Evolutionary conservation across 2,329 filamentous ascomycete species (phyloP).

Genomic region (Ceratocystiopsis brevicomis): DNA sequence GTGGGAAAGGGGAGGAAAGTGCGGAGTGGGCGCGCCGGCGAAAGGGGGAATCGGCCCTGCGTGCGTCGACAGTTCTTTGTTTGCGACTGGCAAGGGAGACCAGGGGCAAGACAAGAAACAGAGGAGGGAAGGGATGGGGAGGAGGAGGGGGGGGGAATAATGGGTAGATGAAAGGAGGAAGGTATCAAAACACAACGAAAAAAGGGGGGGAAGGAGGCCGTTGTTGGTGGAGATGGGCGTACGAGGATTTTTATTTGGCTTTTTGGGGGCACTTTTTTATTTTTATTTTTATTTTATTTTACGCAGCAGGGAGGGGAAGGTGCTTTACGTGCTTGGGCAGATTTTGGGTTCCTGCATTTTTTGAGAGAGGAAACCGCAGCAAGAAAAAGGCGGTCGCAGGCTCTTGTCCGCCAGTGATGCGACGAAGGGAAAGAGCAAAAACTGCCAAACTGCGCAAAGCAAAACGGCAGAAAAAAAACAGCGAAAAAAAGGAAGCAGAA

Average conservation of each 20-base stretch:
- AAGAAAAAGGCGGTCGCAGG: not conserved
- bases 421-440: conserved; percentile 1
- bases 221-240: not conserved
- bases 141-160: not conserved
- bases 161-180: too few species aligned
- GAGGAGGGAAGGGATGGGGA: conserved; percentile 1
- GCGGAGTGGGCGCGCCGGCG: too few species aligned
- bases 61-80: too few species aligned
- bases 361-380: not conserved
- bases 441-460: not conserved
- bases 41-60: not conserved
- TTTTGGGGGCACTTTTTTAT: too few species aligned
- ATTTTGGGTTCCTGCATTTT: conserved; percentile 1
- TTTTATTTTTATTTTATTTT: too few species aligned
- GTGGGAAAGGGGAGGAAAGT: too few species aligned
- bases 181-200: too few species aligned
- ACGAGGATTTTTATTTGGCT: too few species aligned
- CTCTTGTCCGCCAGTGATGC: not conserved
- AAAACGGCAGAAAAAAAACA: not conserved
- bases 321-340: too few species aligned
- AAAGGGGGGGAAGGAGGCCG: not conserved
- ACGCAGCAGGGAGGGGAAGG: too few species aligned
- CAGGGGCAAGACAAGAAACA: not conserved
- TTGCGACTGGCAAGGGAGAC: not conserved
- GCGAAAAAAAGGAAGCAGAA: not conserved